Conservation (phyloP, 1,284 basidiomycete genomes). For the Cystobasidium pallidum region DNA sequence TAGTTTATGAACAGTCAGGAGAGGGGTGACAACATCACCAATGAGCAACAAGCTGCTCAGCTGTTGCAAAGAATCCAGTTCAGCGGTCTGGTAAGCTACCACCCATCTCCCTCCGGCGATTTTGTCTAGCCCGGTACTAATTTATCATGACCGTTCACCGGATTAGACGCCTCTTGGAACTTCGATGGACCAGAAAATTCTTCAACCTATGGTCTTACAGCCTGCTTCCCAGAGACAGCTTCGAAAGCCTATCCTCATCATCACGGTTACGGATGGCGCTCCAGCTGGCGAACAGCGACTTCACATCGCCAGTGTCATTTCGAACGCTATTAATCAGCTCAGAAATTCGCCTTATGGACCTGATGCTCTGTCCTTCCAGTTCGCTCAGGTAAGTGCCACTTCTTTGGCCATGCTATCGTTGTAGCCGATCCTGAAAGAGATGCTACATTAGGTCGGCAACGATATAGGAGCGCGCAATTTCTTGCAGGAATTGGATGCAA, state of each 20-base stretch:
- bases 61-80: conserved; percentile 59
- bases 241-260: conserved; percentile 59
- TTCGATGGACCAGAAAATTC: conserved; percentile 58
- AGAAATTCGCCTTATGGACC: conserved; percentile 57
- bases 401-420: not conserved
- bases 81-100: conserved; percentile 54
- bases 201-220: conserved; percentile 59
- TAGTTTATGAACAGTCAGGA: conserved; percentile 60
- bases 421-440: not conserved
- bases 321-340: conserved; percentile 56
- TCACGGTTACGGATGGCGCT: conserved; percentile 53
- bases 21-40: conserved; percentile 59
- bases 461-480: conserved; percentile 57
- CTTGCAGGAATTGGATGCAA: conserved; percentile 59
- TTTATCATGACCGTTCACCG: too few species aligned
- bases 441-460: conserved; percentile 30
- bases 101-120: too few species aligned
- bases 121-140: too few species aligned
- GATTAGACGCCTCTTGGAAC: conserved; percentile 55
- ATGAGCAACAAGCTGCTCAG: conserved; percentile 57
- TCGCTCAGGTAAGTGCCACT: conserved; percentile 56
- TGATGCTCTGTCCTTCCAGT: conserved; percentile 59
- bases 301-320: conserved; percentile 58
- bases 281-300: conserved; percentile 57
- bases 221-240: conserved; percentile 56